Conservation (phyloP, 1,139 yeast genomes). For the Candida gigantensis region DNA sequence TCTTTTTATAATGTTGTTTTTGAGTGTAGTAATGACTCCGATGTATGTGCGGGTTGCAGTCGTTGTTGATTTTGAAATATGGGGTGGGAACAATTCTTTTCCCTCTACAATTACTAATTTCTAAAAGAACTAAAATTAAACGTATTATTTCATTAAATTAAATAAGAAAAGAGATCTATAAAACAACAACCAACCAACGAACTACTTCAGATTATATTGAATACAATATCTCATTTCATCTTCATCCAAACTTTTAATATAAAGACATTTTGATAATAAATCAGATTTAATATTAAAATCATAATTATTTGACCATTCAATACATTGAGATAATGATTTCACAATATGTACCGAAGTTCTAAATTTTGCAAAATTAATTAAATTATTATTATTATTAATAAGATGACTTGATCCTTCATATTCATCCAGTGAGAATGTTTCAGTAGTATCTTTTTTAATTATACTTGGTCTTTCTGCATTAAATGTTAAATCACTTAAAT, state of each 20-base stretch:
- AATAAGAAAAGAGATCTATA: too few species aligned
- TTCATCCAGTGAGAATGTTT: too few species aligned
- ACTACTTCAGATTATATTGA: not conserved
- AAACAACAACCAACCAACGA: too few species aligned
- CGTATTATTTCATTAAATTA: too few species aligned
- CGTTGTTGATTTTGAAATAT: too few species aligned
- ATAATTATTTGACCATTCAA: constrained; percentile 81
- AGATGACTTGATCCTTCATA: too few species aligned
- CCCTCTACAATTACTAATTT: too few species aligned
- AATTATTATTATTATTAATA: constrained; percentile 31
- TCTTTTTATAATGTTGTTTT: too few species aligned
- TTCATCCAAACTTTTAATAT: constrained; percentile 72
- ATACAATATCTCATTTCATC: constrained; percentile 63
- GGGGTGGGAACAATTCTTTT: too few species aligned
- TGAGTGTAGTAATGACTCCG: too few species aligned
- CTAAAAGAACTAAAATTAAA: too few species aligned
- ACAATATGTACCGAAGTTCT: constrained; percentile 77
- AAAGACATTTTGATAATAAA: constrained; percentile 77
- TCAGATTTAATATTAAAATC: constrained; percentile 52
- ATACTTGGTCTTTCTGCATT: constrained; percentile 70
- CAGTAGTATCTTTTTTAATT: constrained; percentile 19
- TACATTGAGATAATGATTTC: constrained; percentile 75
- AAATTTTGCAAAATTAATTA: constrained; percentile 78
- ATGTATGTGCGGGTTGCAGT: too few species aligned
- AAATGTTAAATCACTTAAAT: constrained; percentile 77